Percentiles rank a stretch among this genome's conserved stretches.
phyloP scores from a whole-genome alignment of 2,329 filamentous ascomycete species.

The Diaporthe sp. region DNA sequence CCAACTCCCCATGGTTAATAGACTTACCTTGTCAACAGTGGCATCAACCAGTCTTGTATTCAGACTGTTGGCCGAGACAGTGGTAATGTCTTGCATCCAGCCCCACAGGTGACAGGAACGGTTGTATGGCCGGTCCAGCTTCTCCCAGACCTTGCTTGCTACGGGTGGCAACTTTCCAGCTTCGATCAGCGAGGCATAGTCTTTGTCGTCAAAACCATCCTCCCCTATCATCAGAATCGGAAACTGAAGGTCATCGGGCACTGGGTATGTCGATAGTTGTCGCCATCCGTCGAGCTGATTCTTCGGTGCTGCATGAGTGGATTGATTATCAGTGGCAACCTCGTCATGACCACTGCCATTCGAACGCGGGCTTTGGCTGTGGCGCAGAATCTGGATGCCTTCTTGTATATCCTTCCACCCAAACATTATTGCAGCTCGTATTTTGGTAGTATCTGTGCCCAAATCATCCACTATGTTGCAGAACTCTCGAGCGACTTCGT shows the following conservation, averaged over 20 bases:
- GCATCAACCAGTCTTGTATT: slow-evolving; percentile 73
- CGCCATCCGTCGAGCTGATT: slow-evolving; percentile 45
- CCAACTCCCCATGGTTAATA: background rate
- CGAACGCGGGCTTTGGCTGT: slow-evolving; percentile 4
- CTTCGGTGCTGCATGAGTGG: slow-evolving; percentile 19
- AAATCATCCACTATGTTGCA: slow-evolving; percentile 72
- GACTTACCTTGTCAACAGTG: slow-evolving; percentile 28
- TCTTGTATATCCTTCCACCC: slow-evolving; percentile 25
- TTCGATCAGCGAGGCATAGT: slow-evolving; percentile 51
- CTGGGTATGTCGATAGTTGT: slow-evolving; percentile 48
- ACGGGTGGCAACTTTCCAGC: slow-evolving; percentile 63
- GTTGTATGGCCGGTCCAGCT: slow-evolving; percentile 58
- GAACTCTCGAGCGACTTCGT: slow-evolving; percentile 73
- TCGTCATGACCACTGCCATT: background rate
- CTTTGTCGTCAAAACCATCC: slow-evolving; percentile 48
- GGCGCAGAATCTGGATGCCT: slow-evolving; percentile 31
- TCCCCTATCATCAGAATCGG: slow-evolving; percentile 68
- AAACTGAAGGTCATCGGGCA: slow-evolving; percentile 54
- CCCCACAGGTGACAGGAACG: slow-evolving; percentile 77
- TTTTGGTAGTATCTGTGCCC: slow-evolving; percentile 69
- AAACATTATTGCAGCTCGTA: slow-evolving; percentile 68
- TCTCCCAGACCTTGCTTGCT: slow-evolving; percentile 39
- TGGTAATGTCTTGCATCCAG: slow-evolving; percentile 72
- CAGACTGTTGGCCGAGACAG: slow-evolving; percentile 76
- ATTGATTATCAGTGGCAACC: background rate